phyloP scores from a whole-genome alignment of 1,284 basidiomycete species.

The Puccinia hordei region DNA sequence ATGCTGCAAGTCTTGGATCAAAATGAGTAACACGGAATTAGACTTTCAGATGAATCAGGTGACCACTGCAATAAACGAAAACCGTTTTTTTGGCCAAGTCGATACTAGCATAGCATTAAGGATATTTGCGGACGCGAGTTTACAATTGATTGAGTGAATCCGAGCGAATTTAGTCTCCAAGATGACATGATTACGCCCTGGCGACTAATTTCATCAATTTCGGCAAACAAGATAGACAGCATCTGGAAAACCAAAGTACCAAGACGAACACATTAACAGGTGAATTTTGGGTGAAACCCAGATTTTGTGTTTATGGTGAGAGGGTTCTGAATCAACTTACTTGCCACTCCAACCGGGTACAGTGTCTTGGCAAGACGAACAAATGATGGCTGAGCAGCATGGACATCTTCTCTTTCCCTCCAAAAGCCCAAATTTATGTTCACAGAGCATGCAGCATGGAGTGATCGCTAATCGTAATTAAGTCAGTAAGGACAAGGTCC shows the following conservation, averaged over 20 bases:
- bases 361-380: slow-evolving; percentile 46
- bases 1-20: not conserved
- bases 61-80: not conserved
- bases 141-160: not conserved
- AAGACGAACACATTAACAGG: not conserved
- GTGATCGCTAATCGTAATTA: slow-evolving; percentile 21
- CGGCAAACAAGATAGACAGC: slow-evolving; percentile 33
- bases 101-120: not conserved
- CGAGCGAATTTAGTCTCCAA: not conserved
- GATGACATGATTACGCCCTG: not conserved
- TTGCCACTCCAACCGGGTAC: slow-evolving; percentile 21
- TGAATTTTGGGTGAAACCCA: not conserved
- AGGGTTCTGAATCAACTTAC: slow-evolving; percentile 24
- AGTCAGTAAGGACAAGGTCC: not conserved
- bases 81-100: not conserved
- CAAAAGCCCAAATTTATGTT: slow-evolving; percentile 42
- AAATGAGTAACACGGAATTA: not conserved
- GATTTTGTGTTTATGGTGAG: not conserved
- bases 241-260: not conserved
- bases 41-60: not conserved
- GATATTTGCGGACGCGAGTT: not conserved
- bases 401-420: slow-evolving; percentile 37
- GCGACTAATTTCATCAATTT: slow-evolving; percentile 25
- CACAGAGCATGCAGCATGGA: slow-evolving; percentile 44
- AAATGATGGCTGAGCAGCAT: slow-evolving; percentile 44